Evolutionary conservation across 2,329 filamentous ascomycete species (phyloP), one percentile per base, ranked within the genome.

Genomic region (Paecilomyces dactylethromorphus): DNA sequence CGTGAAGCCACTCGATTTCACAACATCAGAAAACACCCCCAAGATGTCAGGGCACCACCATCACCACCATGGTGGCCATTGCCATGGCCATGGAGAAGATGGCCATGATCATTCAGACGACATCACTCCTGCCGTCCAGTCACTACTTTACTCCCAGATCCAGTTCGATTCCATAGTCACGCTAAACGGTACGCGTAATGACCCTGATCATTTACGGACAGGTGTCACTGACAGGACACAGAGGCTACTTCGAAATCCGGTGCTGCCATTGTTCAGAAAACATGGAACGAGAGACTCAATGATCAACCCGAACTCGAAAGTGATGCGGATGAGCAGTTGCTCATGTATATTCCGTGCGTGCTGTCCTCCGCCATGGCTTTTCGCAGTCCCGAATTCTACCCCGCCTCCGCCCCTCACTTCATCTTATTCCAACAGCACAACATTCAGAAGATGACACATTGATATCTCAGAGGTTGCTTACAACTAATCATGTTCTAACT

Each of bases 91-190:
- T 62, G 78, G 79, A 63, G 77, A 79, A 65, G 81, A 82, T 60
- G 83, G 79, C 50, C 92, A 97, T 74, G 92, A 96, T 74, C 93
- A 97, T 77, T 88, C 85, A 53, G 90, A 97, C 78, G 93, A 97
- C 79, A 85, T 96, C 68, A 92, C 90, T 1, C 94, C 94, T 0
- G 93, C 92, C 1, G 81, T 97, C 15, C 93, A 97, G 75, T 88
- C 87, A 67, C 91, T 92, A 50, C 86, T 99, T 35, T 97, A 97
- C 79, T 86, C 90, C 64, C 89, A 96, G 72, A 92, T 99, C 75
- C 86, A 92, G 73, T 97, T 97, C 76, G 88, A 91, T 76, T 84
- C 87, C 29, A 87, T 99, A 62, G 85, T 81, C 39, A 94, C 93
- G 0, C 78, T 97, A 57, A 99, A 99, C 74, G 94, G 73, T 74